Conservation (phyloP, 176 grass and related monocot species). For the Panicum miliaceum region DNA sequence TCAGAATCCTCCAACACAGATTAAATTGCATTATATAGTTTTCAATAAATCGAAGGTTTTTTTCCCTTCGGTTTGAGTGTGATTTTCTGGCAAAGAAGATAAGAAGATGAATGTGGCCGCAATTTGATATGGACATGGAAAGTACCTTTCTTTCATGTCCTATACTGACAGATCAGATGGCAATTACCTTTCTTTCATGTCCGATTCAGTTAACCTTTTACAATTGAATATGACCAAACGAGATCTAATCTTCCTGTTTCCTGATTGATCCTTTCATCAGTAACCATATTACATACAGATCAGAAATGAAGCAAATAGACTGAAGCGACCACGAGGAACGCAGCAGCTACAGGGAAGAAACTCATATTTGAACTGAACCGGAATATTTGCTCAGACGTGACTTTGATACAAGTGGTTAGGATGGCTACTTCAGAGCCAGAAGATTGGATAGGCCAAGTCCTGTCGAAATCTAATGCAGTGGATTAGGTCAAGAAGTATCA, state of each 20-base stretch:
- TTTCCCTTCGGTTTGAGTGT: neutral
- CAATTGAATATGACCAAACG: slow-evolving; percentile 26
- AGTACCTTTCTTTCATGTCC: slow-evolving; percentile 26
- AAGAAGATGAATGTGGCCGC: neutral
- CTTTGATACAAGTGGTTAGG: slow-evolving; percentile 7
- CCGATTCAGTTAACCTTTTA: slow-evolving; percentile 16
- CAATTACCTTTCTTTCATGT: slow-evolving; percentile 28
- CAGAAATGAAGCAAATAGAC: neutral
- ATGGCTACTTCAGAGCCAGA: slow-evolving; percentile 18
- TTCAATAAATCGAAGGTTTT: neutral
- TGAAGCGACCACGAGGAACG: neutral
- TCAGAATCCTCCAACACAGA: neutral
- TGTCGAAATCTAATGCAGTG: neutral
- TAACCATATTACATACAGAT: neutral
- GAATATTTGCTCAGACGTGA: neutral
- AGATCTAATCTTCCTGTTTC: neutral
- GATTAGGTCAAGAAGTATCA: neutral
- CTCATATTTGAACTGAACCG: neutral
- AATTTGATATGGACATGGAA: neutral
- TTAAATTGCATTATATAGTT: neutral
- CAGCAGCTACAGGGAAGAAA: neutral
- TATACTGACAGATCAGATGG: slow-evolving; percentile 21
- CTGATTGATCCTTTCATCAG: neutral
- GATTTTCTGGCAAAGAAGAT: neutral
- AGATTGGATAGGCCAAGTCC: neutral